A percentile compares a stretch with the other conserved stretches of the same genome.
Conservation (phyloP, 805 yeast species). For the Lipomyces mesembrius region DNA sequence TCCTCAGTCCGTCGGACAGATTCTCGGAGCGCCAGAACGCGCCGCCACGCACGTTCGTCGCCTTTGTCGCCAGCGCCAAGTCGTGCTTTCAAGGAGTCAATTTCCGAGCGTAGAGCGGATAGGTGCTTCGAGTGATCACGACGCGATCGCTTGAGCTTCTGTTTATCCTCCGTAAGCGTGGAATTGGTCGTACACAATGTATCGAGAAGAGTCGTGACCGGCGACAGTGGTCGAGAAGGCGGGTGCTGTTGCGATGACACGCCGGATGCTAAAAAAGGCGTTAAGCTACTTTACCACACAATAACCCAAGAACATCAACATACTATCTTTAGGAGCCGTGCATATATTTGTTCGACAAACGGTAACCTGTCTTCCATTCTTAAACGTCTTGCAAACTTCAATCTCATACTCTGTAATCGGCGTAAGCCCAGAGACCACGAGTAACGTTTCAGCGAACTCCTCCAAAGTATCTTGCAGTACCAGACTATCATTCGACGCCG, state of each 20-base stretch:
- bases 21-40: slow-evolving; percentile 57
- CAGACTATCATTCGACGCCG: no score
- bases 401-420: slow-evolving; percentile 69
- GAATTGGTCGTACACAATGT: slow-evolving; percentile 68
- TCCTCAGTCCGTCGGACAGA: slow-evolving; percentile 51
- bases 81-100: slow-evolving; percentile 57
- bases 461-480: slow-evolving; percentile 6
- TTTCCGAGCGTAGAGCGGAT: slow-evolving; percentile 58
- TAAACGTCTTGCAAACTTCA: slow-evolving; percentile 50
- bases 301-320: background rate
- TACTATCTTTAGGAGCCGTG: slow-evolving; percentile 34
- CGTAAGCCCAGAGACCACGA: slow-evolving; percentile 67
- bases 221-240: slow-evolving; percentile 53
- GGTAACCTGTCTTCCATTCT: slow-evolving; percentile 33
- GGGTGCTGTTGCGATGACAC: slow-evolving; percentile 29
- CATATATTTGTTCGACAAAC: slow-evolving; percentile 32
- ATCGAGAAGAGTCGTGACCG: slow-evolving; percentile 66
- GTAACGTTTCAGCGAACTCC: slow-evolving; percentile 51
- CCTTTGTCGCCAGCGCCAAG: slow-evolving; percentile 55
- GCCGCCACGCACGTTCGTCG: slow-evolving; percentile 61
- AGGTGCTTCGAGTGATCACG: slow-evolving; percentile 63
- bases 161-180: slow-evolving; percentile 60
- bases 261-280: slow-evolving; percentile 11
- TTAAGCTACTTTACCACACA: background rate
- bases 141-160: slow-evolving; percentile 60